Conservation (phyloP, 2,329 filamentous ascomycete genomes). For the Pseudohalonectria lignicola region DNA sequence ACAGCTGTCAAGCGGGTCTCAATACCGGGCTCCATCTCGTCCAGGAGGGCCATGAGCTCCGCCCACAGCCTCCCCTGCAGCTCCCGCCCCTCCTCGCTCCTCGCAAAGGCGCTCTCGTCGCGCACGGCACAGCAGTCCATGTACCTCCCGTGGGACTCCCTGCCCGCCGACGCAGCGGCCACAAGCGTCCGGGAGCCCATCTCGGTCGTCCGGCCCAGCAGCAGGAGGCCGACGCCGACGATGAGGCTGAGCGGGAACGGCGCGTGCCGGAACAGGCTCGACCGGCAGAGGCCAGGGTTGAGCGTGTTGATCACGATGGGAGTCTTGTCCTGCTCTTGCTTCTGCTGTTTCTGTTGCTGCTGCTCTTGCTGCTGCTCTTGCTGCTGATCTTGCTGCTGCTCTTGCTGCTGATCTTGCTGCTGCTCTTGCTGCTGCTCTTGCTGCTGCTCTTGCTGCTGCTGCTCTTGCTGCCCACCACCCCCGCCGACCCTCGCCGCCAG, state of each 20-base stretch:
- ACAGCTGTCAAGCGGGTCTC: too few species aligned
- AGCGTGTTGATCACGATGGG: conserved; percentile 25
- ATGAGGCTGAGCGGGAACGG: conserved; percentile 16
- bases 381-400: neutral
- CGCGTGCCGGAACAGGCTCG: conserved; percentile 23
- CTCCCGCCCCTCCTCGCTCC: conserved; percentile 23
- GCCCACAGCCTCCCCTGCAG: conserved; percentile 25
- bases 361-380: neutral
- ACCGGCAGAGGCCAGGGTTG: conserved; percentile 28
- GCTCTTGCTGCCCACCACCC: neutral
- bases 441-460: neutral
- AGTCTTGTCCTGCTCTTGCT: neutral
- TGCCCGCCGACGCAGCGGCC: conserved; percentile 21
- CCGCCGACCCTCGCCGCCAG: conserved; percentile 21
- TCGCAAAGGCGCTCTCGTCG: conserved; percentile 18
- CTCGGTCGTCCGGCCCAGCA: conserved; percentile 24
- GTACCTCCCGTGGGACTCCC: conserved; percentile 28
- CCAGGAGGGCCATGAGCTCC: conserved; percentile 29
- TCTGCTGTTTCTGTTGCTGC: neutral
- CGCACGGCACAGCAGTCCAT: conserved; percentile 21
- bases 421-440: neutral
- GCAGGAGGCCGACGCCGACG: conserved; percentile 4
- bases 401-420: neutral
- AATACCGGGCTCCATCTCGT: conserved; percentile 28
- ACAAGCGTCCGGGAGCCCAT: conserved; percentile 27